Conservation (phyloP, 2,329 filamentous ascomycete species). For the Gliomastix tumulicola region DNA sequence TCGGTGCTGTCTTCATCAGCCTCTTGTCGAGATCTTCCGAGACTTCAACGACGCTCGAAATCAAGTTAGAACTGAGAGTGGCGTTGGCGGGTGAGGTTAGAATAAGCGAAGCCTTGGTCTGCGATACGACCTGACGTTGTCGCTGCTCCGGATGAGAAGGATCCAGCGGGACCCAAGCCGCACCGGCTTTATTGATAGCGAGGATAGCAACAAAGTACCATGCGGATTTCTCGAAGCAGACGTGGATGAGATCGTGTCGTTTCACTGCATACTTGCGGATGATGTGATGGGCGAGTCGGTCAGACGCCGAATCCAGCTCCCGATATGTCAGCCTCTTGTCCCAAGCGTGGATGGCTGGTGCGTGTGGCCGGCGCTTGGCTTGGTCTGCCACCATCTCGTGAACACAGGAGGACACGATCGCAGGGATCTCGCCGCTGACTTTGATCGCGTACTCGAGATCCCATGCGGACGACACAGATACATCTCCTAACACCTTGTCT, state of each 20-base stretch:
- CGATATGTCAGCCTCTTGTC: conserved; percentile 9
- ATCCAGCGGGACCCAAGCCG: conserved; percentile 17
- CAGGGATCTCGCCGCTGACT: not conserved
- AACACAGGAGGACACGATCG: not conserved
- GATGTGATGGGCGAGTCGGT: conserved; percentile 9
- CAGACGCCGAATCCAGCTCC: conserved; percentile 12
- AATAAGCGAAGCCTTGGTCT: conserved; percentile 20
- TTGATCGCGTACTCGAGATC: conserved; percentile 1
- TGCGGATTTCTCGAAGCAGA: conserved; percentile 17
- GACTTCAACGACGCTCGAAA: conserved; percentile 13
- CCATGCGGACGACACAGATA: not conserved
- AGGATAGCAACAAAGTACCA: conserved; percentile 14
- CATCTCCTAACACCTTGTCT: not conserved
- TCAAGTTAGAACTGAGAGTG: conserved; percentile 22
- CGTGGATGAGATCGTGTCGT: conserved; percentile 8
- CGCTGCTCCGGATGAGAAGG: conserved; percentile 8
- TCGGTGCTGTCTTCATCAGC: too few relatives aligned
- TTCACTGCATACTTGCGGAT: conserved; percentile 3
- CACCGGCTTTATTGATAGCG: conserved; percentile 17
- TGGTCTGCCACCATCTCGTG: not conserved
- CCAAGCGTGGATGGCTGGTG: not conserved
- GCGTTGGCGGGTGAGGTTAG: conserved; percentile 27
- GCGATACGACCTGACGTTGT: not conserved
- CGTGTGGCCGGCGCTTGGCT: not conserved
- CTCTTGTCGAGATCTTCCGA: not conserved